phyloP scores from a whole-genome alignment of 73 alveolate species.

The Uronychia setigera region DNA sequence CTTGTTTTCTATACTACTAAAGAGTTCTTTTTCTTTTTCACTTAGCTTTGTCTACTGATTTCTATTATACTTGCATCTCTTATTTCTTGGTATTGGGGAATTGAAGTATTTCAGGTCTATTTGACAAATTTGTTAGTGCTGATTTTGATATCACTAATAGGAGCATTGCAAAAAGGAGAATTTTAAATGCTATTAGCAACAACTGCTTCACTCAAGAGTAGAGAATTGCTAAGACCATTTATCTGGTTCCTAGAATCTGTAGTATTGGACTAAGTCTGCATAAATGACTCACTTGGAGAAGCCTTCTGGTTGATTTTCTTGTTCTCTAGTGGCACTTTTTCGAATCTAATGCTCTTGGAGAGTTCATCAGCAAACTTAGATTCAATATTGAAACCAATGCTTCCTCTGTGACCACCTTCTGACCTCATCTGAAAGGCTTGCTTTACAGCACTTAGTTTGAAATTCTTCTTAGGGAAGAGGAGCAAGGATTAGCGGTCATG shows the following conservation, averaged over 20 bases:
- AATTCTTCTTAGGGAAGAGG: neutral
- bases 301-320: neutral
- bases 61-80: too few relatives aligned
- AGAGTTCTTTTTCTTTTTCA: neutral
- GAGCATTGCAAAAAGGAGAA: neutral
- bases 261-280: neutral
- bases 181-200: neutral
- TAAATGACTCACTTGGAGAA: neutral
- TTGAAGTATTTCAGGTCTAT: neutral
- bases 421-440: neutral
- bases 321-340: neutral
- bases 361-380: neutral
- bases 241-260: neutral
- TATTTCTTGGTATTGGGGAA: neutral
- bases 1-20: neutral
- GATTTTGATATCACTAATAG: neutral
- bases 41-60: neutral
- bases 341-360: neutral
- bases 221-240: neutral
- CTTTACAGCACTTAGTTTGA: neutral
- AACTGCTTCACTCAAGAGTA: neutral
- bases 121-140: neutral
- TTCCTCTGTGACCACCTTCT: neutral
- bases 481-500: neutral
- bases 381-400: neutral